phyloP scores from a whole-genome alignment of 768 basidiomycete genomes.

The Pleurotus pulmonarius region DNA sequence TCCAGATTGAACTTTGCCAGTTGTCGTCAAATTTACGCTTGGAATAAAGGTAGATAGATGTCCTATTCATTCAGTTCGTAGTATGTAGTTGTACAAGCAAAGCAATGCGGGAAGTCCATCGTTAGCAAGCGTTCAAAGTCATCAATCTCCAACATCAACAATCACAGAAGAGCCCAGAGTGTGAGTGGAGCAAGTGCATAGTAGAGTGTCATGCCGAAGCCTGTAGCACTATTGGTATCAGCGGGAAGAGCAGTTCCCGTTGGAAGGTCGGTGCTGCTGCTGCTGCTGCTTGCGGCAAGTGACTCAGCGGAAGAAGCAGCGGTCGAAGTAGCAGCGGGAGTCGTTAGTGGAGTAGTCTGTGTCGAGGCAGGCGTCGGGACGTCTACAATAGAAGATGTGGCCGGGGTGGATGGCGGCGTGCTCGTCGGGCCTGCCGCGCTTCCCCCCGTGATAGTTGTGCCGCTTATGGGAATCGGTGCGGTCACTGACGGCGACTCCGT shows the following conservation, averaged over 20 bases:
- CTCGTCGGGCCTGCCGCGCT: constrained; percentile 6
- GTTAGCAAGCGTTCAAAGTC: background rate
- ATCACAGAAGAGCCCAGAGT: constrained; percentile 1
- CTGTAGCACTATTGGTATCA: background rate
- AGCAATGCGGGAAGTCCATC: background rate
- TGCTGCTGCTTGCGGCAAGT: background rate
- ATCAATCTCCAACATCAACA: background rate
- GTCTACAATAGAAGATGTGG: background rate
- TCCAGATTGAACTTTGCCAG: too few species aligned
- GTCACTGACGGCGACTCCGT: constrained; percentile 17
- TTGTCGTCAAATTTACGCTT: too few species aligned
- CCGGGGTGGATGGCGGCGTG: background rate
- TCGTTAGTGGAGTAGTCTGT: background rate
- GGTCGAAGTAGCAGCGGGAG: background rate
- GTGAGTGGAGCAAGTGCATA: background rate
- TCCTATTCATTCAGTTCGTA: too few species aligned
- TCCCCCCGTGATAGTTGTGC: constrained; percentile 25
- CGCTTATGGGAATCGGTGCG: constrained; percentile 27
- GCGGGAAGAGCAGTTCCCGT: constrained; percentile 2
- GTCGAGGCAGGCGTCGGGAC: background rate
- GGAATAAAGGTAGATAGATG: too few species aligned
- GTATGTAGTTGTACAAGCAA: background rate
- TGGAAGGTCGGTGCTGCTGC: background rate
- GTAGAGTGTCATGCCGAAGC: background rate
- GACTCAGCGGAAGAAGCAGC: background rate